A percentile compares a stretch with the other conserved stretches of the same genome.
phyloP scores from a whole-genome alignment of 1,139 yeast species.

The Hanseniaspora sp. region DNA sequence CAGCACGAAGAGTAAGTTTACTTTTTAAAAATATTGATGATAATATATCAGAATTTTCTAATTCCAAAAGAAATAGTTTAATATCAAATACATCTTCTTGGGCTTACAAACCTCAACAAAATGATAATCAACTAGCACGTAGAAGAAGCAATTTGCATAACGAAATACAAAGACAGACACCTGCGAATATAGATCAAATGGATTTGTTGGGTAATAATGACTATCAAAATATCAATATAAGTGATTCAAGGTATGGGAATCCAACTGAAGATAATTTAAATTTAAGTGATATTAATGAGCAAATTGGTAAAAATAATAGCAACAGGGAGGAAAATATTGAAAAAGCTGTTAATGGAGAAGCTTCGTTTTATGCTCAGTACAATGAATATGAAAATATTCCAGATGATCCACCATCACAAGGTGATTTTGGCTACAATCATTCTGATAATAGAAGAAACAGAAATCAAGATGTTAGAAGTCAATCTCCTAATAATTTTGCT shows the following conservation, averaged over 20 bases:
- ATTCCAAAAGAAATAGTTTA: slow-evolving; percentile 14
- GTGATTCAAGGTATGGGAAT: slow-evolving; percentile 11
- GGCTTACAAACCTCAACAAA: neutral
- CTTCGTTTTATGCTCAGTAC: neutral
- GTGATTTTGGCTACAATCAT: neutral
- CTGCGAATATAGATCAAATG: neutral
- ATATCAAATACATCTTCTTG: slow-evolving; percentile 5
- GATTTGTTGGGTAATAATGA: neutral
- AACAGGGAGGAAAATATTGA: neutral
- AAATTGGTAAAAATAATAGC: neutral
- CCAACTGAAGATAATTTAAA: slow-evolving; percentile 11
- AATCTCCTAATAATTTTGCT: neutral
- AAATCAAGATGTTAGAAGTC: neutral
- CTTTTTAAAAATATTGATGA: slow-evolving; percentile 10
- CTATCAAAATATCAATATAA: slow-evolving; percentile 2
- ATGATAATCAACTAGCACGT: neutral
- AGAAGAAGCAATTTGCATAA: neutral
- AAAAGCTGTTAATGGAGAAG: neutral
- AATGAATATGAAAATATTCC: neutral
- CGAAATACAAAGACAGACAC: neutral
- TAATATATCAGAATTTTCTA: slow-evolving; percentile 5
- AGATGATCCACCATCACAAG: neutral
- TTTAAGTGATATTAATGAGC: slow-evolving; percentile 10
- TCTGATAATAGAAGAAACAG: neutral
- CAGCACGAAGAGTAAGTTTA: slow-evolving; percentile 2